These are phyloP conservation scores for Hansenula lynferdii DNA, from an alignment of 1,139 yeast species.

Conservation along the genomic window DNA sequence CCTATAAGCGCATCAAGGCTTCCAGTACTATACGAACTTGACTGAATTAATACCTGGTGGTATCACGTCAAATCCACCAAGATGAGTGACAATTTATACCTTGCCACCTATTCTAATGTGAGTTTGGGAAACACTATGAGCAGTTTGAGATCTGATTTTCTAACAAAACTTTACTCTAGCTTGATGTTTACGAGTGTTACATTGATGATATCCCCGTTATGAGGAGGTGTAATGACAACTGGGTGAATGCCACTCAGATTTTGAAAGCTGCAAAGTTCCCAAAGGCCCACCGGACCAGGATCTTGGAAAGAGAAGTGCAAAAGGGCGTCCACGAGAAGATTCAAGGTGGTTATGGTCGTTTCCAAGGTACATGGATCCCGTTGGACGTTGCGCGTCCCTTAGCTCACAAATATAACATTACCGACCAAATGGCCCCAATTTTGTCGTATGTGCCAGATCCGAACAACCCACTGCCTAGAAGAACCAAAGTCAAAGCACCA, in stretches of 20 bases:
- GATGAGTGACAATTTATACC: slow-evolving; percentile 9
- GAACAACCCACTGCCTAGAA: slow-evolving; percentile 44
- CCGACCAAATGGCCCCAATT: slow-evolving; percentile 52
- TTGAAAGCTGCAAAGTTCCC: slow-evolving; percentile 93
- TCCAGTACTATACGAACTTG: no score
- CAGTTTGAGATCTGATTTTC: background rate
- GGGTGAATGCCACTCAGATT: slow-evolving; percentile 95
- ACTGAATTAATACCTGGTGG: background rate
- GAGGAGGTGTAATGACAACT: slow-evolving; percentile 77
- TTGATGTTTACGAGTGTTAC: slow-evolving; percentile 57
- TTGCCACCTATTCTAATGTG: slow-evolving; percentile 24
- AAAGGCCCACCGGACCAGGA: slow-evolving; percentile 87
- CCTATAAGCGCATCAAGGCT: no score
- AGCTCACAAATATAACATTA: slow-evolving; percentile 49
- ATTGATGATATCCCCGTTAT: slow-evolving; percentile 54
- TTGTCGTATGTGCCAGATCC: slow-evolving; percentile 44
- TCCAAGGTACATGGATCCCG: slow-evolving; percentile 96
- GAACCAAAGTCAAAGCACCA: slow-evolving; percentile 31
- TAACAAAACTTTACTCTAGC: slow-evolving; percentile 8
- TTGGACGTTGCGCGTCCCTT: slow-evolving; percentile 45
- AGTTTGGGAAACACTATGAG: no score
- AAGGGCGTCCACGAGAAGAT: slow-evolving; percentile 85
- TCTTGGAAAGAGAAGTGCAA: slow-evolving; percentile 86
- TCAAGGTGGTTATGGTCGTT: slow-evolving; percentile 96
- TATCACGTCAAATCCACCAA: background rate